A percentile compares a stretch with the other conserved stretches of the same genome.
Conservation (phyloP, 768 basidiomycete species). For the Xerocomus spinulosus region DNA sequence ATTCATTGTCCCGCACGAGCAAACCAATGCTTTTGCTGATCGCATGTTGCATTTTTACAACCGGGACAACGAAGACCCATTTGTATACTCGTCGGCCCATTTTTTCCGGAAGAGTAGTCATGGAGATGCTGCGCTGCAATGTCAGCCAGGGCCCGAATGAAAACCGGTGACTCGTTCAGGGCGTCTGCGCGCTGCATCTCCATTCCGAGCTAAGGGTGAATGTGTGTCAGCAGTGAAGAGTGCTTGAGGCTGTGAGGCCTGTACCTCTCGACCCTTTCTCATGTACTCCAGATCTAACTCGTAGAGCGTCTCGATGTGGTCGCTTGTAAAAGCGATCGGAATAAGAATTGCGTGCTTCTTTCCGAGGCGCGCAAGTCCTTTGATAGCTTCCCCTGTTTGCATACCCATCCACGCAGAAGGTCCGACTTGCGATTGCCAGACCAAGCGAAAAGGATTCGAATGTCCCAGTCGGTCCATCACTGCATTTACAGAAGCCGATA, state of each 20-base stretch:
- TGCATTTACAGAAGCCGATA: conserved; percentile 87
- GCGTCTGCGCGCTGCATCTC: conserved; percentile 86
- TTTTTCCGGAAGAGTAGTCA: conserved; percentile 50
- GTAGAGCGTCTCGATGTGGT: conserved; percentile 98
- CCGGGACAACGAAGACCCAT: conserved; percentile 88
- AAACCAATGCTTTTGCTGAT: conserved; percentile 86
- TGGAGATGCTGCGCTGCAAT: conserved; percentile 77
- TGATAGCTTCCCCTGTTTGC: conserved; percentile 88
- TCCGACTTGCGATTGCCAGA: conserved; percentile 98
- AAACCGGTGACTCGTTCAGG: conserved; percentile 92
- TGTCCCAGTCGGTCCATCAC: conserved; percentile 86
- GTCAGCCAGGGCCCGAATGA: conserved; percentile 92
- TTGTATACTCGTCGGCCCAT: conserved; percentile 69
- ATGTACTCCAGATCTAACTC: conserved; percentile 94
- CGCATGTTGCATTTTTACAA: conserved; percentile 86
- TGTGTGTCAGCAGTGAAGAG: neutral
- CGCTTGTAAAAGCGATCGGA: conserved; percentile 97
- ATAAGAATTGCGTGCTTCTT: conserved; percentile 77
- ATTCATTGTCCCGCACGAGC: conserved; percentile 65
- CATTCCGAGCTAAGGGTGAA: conserved; percentile 68
- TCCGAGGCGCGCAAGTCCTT: conserved; percentile 75
- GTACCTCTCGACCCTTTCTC: conserved; percentile 87
- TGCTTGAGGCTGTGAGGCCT: conserved; percentile 17
- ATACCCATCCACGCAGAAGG: conserved; percentile 98
- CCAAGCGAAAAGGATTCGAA: conserved; percentile 84